Evolutionary conservation across 2,329 filamentous ascomycete genomes (phyloP), one percentile per base, ranked within the genome.

Genomic region (Diaporthe sp.): DNA sequence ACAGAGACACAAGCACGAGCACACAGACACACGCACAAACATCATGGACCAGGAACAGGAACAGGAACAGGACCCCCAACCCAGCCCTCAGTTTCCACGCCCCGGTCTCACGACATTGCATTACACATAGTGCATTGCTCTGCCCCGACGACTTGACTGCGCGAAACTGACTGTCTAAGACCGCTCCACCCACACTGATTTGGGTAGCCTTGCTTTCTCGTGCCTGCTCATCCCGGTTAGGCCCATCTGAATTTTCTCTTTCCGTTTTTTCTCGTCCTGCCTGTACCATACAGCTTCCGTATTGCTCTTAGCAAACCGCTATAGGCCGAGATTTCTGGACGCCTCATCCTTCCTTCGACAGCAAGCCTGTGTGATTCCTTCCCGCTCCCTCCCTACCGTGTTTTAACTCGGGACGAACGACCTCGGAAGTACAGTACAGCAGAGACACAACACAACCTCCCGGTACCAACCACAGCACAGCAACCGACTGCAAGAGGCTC

Each of bases 221-320:
- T 53, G 72, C 28, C 73, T 75, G 73, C 73, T 72, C 57, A 57
- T 75, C 74, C 68, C 59, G 74, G 74, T 72, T 75, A 75, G 74
- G 22, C 69, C n/a, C 31, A 8, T 73, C 59, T 72, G 39, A 68
- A 15, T 67, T 72, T 72, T 75, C 28, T 65, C 31, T 65, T 31
- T 46, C 46, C 55, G 25, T 34, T 57, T 28, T 62, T 58, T 9
- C 34, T 17, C 39, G 31, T 55, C 53, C 55, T 51, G 46, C 55
- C 15, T 34, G 57, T 15, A 19, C 31, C n/a, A 8, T 39, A 68
- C 46, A 68, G 62, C 49, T 69, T 69, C 65, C 65, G 22, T 55
- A 55, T 69, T 69, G 49, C 49, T 37, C 65, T 42, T 68, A 42
- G 65, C 65, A 69, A 42, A 55, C 22, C 34, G 42, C 22, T 69